A percentile compares a stretch with the other conserved stretches of the same genome.
Evolutionary conservation across 495 filamentous ascomycete genomes (phyloP).

Genomic region (Durotheca rogersii): DNA sequence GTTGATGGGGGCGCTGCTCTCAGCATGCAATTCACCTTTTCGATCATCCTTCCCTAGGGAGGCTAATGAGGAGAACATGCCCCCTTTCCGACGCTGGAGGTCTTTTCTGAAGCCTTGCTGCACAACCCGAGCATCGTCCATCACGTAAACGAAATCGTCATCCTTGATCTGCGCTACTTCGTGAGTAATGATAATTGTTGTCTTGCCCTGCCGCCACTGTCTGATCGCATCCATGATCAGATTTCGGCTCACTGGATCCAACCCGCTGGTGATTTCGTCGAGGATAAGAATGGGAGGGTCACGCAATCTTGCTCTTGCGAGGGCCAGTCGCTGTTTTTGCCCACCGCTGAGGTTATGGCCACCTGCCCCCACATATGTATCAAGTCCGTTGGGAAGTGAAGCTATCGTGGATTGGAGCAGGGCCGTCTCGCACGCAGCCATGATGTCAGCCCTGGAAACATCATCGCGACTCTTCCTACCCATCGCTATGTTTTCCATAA

Average conservation of each 20-base stretch:
- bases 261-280: constrained; percentile 82
- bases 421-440: constrained; percentile 61
- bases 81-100: constrained; percentile 32
- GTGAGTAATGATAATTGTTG: constrained; percentile 90
- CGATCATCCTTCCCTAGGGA: neutral
- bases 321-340: constrained; percentile 73
- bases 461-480: constrained; percentile 54
- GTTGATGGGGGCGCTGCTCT: constrained; percentile 5
- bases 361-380: constrained; percentile 70
- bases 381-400: constrained; percentile 67
- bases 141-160: constrained; percentile 76
- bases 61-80: constrained; percentile 35
- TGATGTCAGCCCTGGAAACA: constrained; percentile 56
- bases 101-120: constrained; percentile 61
- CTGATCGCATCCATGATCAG: constrained; percentile 73
- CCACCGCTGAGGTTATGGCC: constrained; percentile 80
- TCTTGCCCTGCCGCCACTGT: constrained; percentile 73
- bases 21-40: neutral
- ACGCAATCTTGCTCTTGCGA: constrained; percentile 73
- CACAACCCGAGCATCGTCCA: constrained; percentile 69
- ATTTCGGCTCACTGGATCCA: constrained; percentile 69
- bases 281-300: constrained; percentile 83
- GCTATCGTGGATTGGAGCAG: constrained; percentile 72
- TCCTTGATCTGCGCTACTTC: constrained; percentile 77
- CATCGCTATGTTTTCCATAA: constrained; percentile 79